A percentile compares a stretch with the other conserved stretches of the same genome.
phyloP scores from a whole-genome alignment of 1,284 basidiomycete species.

The Ceratobasidium sp. region DNA sequence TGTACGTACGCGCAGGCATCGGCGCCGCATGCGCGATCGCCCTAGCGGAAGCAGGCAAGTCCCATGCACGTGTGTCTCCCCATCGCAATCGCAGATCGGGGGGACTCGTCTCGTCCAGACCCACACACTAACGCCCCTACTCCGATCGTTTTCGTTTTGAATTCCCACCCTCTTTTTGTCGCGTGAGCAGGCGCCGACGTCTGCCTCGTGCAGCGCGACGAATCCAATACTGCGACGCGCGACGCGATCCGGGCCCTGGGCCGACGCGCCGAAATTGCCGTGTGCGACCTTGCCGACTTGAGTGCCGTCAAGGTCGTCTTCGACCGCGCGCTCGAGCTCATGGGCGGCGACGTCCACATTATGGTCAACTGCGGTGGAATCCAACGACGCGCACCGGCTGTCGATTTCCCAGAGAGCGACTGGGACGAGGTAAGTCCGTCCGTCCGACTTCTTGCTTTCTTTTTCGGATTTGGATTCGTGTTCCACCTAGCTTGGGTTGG shows the following conservation, averaged over 20 bases:
- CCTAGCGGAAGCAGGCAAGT: conserved; percentile 69
- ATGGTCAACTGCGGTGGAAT: conserved; percentile 97
- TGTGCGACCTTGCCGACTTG: conserved; percentile 82
- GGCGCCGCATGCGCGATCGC: conserved; percentile 80
- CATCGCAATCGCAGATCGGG: conserved; percentile 54
- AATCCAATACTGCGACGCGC: conserved; percentile 69
- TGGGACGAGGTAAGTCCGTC: conserved; percentile 85
- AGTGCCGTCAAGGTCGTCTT: conserved; percentile 76
- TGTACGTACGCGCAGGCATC: conserved; percentile 66
- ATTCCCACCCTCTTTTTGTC: conserved; percentile 18
- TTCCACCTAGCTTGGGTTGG: background rate
- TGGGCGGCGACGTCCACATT: conserved; percentile 80
- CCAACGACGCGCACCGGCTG: conserved; percentile 85
- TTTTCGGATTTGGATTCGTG: conserved; percentile 30
- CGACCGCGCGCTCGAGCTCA: conserved; percentile 70
- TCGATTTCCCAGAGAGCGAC: conserved; percentile 85
- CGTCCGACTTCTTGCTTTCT: conserved; percentile 10
- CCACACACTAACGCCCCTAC: conserved; percentile 60
- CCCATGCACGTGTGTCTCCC: conserved; percentile 55
- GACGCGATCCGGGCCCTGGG: conserved; percentile 66
- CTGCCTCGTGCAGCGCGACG: conserved; percentile 79
- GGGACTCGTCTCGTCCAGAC: conserved; percentile 55
- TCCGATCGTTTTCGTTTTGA: conserved; percentile 56
- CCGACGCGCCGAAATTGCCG: conserved; percentile 66
- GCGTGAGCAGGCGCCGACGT: conserved; percentile 74